These are phyloP conservation scores for Saccharomycopsis vini DNA, from an alignment of 805 yeast species.

Conservation along the genomic window DNA sequence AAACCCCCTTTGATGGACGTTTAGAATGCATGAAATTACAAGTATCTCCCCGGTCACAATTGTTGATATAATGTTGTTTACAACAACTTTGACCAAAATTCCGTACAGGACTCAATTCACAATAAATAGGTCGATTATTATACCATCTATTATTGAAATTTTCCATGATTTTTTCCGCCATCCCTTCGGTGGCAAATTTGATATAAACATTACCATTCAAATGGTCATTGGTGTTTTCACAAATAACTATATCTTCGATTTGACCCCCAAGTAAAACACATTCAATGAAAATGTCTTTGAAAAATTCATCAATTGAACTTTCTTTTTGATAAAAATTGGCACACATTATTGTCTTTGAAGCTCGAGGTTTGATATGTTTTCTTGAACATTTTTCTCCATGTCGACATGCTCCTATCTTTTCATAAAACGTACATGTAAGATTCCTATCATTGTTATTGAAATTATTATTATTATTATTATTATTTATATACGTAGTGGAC, in stretches of 20 bases:
- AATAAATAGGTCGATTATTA: conserved; percentile 64
- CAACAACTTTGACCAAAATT: conserved; percentile 68
- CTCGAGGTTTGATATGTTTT: conserved; percentile 56
- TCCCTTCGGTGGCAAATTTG: conserved; percentile 42
- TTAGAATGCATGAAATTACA: conserved; percentile 85
- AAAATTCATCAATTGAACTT: conserved; percentile 52
- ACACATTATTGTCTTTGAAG: conserved; percentile 56
- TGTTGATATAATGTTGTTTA: conserved; percentile 51
- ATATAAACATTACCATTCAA: conserved; percentile 81
- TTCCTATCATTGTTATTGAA: background rate
- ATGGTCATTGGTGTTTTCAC: conserved; percentile 78
- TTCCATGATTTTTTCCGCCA: conserved; percentile 53
- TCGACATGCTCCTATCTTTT: conserved; percentile 85
- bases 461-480: too few species aligned
- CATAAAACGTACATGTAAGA: conserved; percentile 38
- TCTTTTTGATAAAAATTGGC: conserved; percentile 53
- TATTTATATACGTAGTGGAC: background rate
- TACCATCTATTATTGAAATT: conserved; percentile 76
- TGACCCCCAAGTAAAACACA: conserved; percentile 37
- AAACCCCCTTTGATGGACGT: conserved; percentile 39
- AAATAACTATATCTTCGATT: conserved; percentile 57
- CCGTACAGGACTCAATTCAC: conserved; percentile 69
- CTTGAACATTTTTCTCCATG: conserved; percentile 86
- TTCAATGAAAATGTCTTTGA: conserved; percentile 63
- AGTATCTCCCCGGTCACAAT: conserved; percentile 70